Evolutionary conservation across 2,329 filamentous ascomycete species (phyloP), one percentile per base, ranked within the genome.

Genomic region (Clarireedia sp.): DNA sequence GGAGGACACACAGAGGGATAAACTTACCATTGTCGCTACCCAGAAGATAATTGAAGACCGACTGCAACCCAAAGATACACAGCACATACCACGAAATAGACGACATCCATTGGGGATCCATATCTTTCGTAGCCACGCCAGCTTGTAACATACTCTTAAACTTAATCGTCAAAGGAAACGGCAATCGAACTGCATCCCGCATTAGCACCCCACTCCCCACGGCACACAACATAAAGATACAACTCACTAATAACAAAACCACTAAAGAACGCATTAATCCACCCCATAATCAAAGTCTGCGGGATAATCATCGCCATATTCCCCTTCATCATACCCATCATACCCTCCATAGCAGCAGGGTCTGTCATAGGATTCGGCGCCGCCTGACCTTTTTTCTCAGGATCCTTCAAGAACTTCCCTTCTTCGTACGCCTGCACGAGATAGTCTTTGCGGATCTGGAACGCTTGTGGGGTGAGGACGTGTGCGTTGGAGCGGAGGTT

Each of bases 271-370:
- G 94, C 91, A 74, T 99, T 99, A 71, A 99, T 97, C 94, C 94
- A 99, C 63, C 92, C 94, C 94, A 99, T 99, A 64, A 99, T 99
- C 69, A 99, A 74, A 5, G 91, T 97, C 73, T 99, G 96, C 48
- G 94, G 94, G 57, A 99, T 90, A 77, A 99, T 97, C 94, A 97
- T 99, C 62, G 94, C 92, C 88, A 99, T 96, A 70, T 99, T 96
- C 56, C 91, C 91, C 81, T 99, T 99, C 89, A 99, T 95, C 90
- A 96, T 96, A 64, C 94, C 92, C 94, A 99, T 99, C 94, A 99
- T 99, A 64, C 91, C 92, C 69, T 99, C 95, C 94, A 99, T 99
- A 57, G 89, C 90, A 48, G 87, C 87, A 21, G 95, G 95, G 71
- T 99, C 94, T 10, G 87, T 89, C 82, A 99, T 90, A 3, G 94